Evolutionary conservation across 768 basidiomycete species (phyloP).

Genomic region (Calocera cornea): DNA sequence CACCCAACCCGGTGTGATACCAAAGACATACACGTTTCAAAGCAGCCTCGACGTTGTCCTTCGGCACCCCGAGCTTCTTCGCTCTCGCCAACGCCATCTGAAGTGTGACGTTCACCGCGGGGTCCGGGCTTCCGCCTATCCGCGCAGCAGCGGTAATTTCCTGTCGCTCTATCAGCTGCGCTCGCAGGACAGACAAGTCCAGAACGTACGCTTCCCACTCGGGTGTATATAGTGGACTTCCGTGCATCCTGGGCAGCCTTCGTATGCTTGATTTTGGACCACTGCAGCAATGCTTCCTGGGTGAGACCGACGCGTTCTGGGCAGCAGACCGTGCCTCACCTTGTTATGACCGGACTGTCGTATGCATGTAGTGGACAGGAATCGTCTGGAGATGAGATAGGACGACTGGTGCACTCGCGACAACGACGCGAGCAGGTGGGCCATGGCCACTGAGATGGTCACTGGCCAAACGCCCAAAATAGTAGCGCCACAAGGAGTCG

Average conservation of each 20-base stretch:
- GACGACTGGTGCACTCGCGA: neutral
- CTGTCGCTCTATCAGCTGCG: neutral
- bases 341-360: neutral
- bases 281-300: neutral
- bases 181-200: neutral
- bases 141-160: neutral
- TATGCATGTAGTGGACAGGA: neutral
- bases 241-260: neutral
- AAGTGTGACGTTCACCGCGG: neutral
- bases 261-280: neutral
- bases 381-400: neutral
- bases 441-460: neutral
- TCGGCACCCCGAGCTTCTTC: neutral
- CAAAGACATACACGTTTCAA: neutral
- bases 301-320: neutral
- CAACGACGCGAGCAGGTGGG: neutral
- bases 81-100: neutral
- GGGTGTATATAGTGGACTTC: neutral
- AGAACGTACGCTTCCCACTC: neutral
- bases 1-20: no score
- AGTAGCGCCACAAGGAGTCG: no score
- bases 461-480: no score
- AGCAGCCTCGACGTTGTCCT: constrained; percentile 4
- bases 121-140: neutral
- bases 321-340: neutral